Percentiles rank a stretch among this genome's conserved stretches.
Conservation (phyloP, 306 rosid genomes). For the Ormosia emarginata region DNA sequence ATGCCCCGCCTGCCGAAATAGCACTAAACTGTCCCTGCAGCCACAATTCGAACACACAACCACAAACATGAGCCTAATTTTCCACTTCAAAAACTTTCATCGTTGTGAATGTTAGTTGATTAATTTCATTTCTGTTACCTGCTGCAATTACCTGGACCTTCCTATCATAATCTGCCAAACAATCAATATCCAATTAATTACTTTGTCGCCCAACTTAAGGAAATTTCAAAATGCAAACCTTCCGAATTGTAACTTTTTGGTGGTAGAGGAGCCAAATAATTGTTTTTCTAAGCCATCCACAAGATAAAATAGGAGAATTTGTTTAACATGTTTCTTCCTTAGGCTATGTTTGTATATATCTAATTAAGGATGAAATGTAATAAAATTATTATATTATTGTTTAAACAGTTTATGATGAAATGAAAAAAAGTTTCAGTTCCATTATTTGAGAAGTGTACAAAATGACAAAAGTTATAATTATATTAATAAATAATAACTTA, state of each 20-base stretch:
- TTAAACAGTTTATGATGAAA: too few relatives aligned
- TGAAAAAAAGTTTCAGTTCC: too few relatives aligned
- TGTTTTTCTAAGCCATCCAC: not conserved
- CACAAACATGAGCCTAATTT: not conserved
- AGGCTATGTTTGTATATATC: too few relatives aligned
- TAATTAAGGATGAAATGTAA: too few relatives aligned
- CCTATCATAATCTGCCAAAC: conserved; percentile 61
- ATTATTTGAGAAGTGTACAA: too few relatives aligned
- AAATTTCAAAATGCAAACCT: not conserved
- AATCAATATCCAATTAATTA: not conserved
- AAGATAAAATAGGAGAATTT: too few relatives aligned
- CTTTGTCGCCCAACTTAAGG: not conserved
- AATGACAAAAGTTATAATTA: too few relatives aligned
- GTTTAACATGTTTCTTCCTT: too few relatives aligned
- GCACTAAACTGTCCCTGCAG: conserved; percentile 66
- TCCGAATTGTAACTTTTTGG: not conserved
- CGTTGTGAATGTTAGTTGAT: not conserved
- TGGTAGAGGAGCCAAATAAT: not conserved
- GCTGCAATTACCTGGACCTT: conserved; percentile 58
- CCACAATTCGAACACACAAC: conserved; percentile 15
- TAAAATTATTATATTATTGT: too few relatives aligned
- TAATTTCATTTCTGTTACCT: conserved; percentile 43
- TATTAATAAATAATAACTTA: too few relatives aligned
- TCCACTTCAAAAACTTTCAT: not conserved
- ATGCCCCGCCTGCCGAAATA: conserved; percentile 65